Evolutionary conservation across 75 land plant genomes (phyloP), one percentile per base, ranked within the genome.

Genomic region (Cupressus sempervirens): DNA sequence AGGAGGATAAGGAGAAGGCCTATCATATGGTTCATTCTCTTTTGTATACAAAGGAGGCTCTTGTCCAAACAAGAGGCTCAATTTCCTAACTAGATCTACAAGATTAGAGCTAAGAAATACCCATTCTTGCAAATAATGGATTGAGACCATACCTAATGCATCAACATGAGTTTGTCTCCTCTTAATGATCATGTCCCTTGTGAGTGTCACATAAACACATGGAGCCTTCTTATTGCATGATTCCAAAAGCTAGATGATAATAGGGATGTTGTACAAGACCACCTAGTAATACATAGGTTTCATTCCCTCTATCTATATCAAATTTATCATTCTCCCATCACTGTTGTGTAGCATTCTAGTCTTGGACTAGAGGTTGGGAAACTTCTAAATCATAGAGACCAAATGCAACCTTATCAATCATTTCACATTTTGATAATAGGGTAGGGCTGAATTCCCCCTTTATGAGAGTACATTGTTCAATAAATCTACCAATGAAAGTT

Each of bases 401-500:
- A 98, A 92, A 84, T 98, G 98, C 83, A 96, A 93, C 68, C 97
- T 95, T 89, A 98, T 98, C 52, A 91, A 88, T 94, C 95, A 94
- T 82, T 96, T 96, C 80, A 86, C 90, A 83, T 94, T 95, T 82
- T 98, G 97, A 40, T 90, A 46, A 91, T 98, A 96, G 36, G 99
- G 99, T 11, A 98, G 94, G 23, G 96, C 90, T 23, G 91, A 87
- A 9, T 98, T 98, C 20, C 99, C 99, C n/a, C 97, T 88, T 79
- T 92, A 94, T 18, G 98, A 96, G 86, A 98, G 94, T 80, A 95
- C 94, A 76, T 79, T 85, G 87, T 83, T 91, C 48, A 98, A 94
- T 91, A 94, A 96, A 81, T 98, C 98, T 40, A 76, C 81, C 68
- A 84, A 80, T 30, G 86, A 73, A 80, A n/a, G n/a, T n/a, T n/a